Evolutionary conservation across 2,329 filamentous ascomycete species (phyloP).

Genomic region (Aureobasidium sp.): DNA sequence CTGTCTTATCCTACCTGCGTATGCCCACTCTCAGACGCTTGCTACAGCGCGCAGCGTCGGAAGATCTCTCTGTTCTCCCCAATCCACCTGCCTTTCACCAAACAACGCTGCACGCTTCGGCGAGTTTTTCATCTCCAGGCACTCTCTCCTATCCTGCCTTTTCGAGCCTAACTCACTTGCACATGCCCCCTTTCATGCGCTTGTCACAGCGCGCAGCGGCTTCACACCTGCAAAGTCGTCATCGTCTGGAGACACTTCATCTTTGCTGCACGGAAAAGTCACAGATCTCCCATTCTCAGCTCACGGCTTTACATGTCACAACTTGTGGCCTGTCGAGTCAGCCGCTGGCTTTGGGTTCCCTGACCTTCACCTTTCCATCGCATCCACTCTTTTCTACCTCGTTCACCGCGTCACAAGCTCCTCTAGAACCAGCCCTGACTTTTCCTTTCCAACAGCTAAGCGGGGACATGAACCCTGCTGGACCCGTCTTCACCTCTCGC

Average conservation of each 20-base stretch:
- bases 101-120: not conserved
- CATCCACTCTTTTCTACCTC: no score
- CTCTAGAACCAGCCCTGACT: no score
- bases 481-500: no score
- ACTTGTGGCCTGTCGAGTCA: no score
- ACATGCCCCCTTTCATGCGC: not conserved
- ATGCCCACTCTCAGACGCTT: not conserved
- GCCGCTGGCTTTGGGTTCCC: not conserved
- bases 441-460: no score
- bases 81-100: not conserved
- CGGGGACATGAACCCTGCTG: no score
- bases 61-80: not conserved
- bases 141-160: not conserved
- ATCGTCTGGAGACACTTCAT: not conserved
- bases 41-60: not conserved
- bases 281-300: no score
- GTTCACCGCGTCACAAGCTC: no score
- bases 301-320: no score
- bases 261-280: not conserved
- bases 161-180: not conserved
- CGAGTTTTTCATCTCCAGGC: not conserved
- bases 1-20: not conserved
- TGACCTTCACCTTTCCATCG: no score
- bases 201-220: not conserved
- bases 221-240: not conserved